Base-by-base conservation (phyloP, 768 basidiomycete species). In the Leccinum rimulosum region DNA sequence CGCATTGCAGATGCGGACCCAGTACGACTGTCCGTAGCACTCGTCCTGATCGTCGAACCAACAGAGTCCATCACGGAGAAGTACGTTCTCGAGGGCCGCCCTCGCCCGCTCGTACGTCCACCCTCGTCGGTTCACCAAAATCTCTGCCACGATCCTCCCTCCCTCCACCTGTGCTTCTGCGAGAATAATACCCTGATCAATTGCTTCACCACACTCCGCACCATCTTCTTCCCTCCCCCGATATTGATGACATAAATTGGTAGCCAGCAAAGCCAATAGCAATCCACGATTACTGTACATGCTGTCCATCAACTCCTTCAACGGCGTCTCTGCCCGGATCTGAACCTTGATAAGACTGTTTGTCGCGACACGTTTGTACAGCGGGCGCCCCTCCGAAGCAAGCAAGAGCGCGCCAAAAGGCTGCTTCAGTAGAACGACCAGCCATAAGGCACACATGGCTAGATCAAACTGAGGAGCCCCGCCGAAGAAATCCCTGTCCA, bases 41-140 rank as follows among this genome's bases (percentile, higher is more conserved):
- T 85, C 84, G 55, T 90, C 92, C 73, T 97, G 94, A 27, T 92
- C 88, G 68, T 99, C 97, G 31, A 98, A 69, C 97, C 97, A 99
- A 59, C 93, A 95, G 27, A 96, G 76, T 1, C 95, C 96, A 62
- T 98, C 95, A 28, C 89, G 80, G 61, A 93, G 79, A 14, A 95
- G 81, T 86, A 96, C 95, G 61, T 95, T 95, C 66, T 94, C 88
- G 66, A 98, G 73, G 2, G 89, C 95, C 11, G 84, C 81, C 51
- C 81, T 78, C 4, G 91, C 88, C 28, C 97, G 82, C 36, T 90
- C 89, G 52, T 80, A 72, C 2, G 84, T 84, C 97, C 97, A 99
- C 5, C 85, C 87, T 15, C 83, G 84, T 54, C 80, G 73, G 31
- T 70, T 67, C 49, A 88, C 80, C 28, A 95, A 74, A 40, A 79